Base-by-base conservation (phyloP, 2,329 filamentous ascomycete species). In the Apiospora kogelbergensis region DNA sequence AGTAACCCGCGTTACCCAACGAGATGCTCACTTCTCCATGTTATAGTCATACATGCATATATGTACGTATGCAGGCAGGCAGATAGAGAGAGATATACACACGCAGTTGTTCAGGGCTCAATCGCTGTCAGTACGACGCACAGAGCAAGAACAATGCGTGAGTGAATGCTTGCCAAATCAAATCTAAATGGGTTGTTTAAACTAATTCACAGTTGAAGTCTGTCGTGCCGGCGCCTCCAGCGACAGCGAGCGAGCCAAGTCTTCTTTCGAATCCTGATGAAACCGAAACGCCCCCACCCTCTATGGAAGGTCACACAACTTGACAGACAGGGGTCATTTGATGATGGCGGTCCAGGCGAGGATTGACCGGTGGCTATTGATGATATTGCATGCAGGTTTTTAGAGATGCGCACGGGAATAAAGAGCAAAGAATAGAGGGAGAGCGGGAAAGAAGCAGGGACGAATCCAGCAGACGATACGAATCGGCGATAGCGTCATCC, bases 221-320 rank as follows among this genome's bases (percentile, higher is more conserved):
- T 60, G 53, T 37, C 53, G 33, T 60, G 53, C 26, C 53, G 9
- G 53, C 53, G 53, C 53, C 30, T 30, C 30, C 30, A 60, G 53
- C 11, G n/a, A n/a, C 33, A 33, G 33, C 33, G 40, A 15, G 40
- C 53, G 17, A 37, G 53, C 53, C 53, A 60, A 60, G 53, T 60
- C 53, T 60, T 37, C 53, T 60, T 60, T 60, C 53, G 53, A 60
- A 60, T 60, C 53, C 53, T 60, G 53, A 60, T 60, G 53, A 60
- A 60, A 60, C 53, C 53, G 53, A 60, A 60, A 60, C 53, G 53
- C 53, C 53, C 53, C 53, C 53, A 60, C 53, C 30, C 30, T 60
- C 53, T 60, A 60, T 60, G 30, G 53, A 60, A 60, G 53, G 53
- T 37, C 53, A 37, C 53, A 60, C 53, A 60, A 11, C 53, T 60